These are phyloP conservation scores for Dendrocalamus latiflorus DNA, from an alignment of 202 grass and related monocot genomes.

Conservation along the genomic window DNA sequence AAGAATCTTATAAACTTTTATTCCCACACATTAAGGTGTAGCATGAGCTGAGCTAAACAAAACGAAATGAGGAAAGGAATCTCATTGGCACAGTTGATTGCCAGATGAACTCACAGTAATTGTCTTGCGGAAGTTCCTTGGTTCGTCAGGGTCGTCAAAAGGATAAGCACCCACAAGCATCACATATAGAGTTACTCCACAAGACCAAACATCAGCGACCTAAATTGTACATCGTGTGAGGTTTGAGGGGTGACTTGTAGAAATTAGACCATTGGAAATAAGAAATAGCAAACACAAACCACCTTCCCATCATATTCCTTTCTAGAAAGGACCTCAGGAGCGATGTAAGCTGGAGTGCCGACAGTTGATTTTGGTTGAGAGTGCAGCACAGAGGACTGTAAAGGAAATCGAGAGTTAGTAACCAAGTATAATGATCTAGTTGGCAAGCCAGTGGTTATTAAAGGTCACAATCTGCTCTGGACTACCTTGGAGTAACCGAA, in stretches of 20 bases:
- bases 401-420: neutral
- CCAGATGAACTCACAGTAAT: conserved; percentile 56
- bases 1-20: conserved; percentile 12
- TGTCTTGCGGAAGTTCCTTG: conserved; percentile 80
- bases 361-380: conserved; percentile 99
- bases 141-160: conserved; percentile 81
- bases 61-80: neutral
- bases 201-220: conserved; percentile 97
- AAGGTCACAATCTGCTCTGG: neutral
- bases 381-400: conserved; percentile 82
- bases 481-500: conserved; percentile 98
- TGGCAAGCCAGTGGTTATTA: neutral
- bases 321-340: conserved; percentile 86
- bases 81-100: neutral
- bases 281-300: conserved; percentile 10
- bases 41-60: neutral
- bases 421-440: neutral
- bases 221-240: conserved; percentile 17
- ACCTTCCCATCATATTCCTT: conserved; percentile 97
- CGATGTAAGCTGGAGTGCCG: conserved; percentile 95
- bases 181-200: conserved; percentile 86
- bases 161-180: conserved; percentile 94
- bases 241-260: neutral
- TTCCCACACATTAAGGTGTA: neutral
- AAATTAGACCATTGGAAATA: neutral